Percentiles rank a stretch among this genome's conserved stretches.
phyloP scores from a whole-genome alignment of 2,329 filamentous ascomycete genomes.

The Metarhizium robertsii region DNA sequence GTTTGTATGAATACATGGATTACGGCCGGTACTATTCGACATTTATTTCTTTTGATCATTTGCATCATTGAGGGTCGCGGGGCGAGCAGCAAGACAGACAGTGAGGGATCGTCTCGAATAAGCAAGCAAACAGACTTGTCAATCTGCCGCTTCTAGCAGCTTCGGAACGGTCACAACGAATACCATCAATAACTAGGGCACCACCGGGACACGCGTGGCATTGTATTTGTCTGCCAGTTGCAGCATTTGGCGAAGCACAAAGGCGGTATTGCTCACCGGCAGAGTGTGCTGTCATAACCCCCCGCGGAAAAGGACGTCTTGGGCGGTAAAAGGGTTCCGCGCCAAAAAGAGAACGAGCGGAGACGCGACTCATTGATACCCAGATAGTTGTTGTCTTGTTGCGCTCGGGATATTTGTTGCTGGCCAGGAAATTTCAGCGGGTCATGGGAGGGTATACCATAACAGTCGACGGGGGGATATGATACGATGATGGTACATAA shows the following conservation, averaged over 20 bases:
- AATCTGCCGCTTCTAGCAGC: not conserved
- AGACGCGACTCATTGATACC: not conserved
- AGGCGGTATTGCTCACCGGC: not conserved
- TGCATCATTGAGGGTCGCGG: not conserved
- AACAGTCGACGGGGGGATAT: not conserved
- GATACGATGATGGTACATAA: not conserved
- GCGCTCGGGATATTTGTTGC: not conserved
- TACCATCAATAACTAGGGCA: not conserved
- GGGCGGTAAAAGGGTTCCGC: not conserved
- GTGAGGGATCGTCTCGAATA: too few relatives aligned
- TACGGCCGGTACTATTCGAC: constrained; percentile 1
- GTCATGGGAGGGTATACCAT: not conserved
- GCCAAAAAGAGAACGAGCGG: not conserved
- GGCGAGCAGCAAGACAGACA: not conserved
- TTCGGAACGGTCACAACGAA: not conserved
- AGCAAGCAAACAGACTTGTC: not conserved
- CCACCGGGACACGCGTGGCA: not conserved
- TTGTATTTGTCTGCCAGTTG: too few relatives aligned
- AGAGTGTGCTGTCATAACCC: not conserved
- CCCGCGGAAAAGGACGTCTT: not conserved
- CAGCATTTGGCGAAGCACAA: too few relatives aligned
- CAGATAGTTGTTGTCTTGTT: not conserved
- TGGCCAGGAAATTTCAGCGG: not conserved
- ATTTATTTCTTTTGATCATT: not conserved
- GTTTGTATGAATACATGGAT: constrained; percentile 6